Evolutionary conservation across 75 land plant genomes (phyloP), one percentile per base, ranked within the genome.

Genomic region (Cunninghamia lanceolata): DNA sequence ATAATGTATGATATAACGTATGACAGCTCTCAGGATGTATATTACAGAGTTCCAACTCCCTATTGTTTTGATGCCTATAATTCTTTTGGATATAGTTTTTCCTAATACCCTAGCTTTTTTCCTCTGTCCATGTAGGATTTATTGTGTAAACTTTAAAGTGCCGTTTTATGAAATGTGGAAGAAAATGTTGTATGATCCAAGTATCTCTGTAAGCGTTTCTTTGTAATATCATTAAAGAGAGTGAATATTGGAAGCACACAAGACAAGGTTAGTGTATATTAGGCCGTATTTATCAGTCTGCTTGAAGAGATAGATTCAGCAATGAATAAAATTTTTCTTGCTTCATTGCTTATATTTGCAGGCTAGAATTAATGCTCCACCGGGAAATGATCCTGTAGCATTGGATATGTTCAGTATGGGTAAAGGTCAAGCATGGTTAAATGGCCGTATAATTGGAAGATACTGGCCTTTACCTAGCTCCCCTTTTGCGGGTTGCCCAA

Each of bases 341-440:
- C n/a, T 80, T 45, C 11, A 11, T 80, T 45, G 28, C 5, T 77
- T 39, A 39, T 77, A 15, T 45, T 79, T 90, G 86, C 93, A 96
- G 99, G 92, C 91, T 85, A 82, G 87, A 63, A 83, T 97, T 38
- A 91, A 96, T 82, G 66, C 93, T 80, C 99, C 99, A 63, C 56
- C 85, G 42, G 98, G 98, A 28, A 86, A 91, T 87, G 94, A 91
- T 3, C 94, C 98, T 40, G 86, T 97, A 83, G 98, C 92, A 14
- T 88, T 97, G 35, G 95, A 97, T 87, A 94, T 97, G 92, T 40
- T 89, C 66, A 89, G 91, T 42, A 97, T 97, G 99, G 99, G 99
- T 19, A 97, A 97, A 88, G 99, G 99, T 14, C 92, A 95, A 56
- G 96, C 92, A 34, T 97, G 99, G 99, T 84, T 97, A 77, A 97